phyloP scores from a whole-genome alignment of 345 rosid genomes.

The Pelargonium nanum region DNA sequence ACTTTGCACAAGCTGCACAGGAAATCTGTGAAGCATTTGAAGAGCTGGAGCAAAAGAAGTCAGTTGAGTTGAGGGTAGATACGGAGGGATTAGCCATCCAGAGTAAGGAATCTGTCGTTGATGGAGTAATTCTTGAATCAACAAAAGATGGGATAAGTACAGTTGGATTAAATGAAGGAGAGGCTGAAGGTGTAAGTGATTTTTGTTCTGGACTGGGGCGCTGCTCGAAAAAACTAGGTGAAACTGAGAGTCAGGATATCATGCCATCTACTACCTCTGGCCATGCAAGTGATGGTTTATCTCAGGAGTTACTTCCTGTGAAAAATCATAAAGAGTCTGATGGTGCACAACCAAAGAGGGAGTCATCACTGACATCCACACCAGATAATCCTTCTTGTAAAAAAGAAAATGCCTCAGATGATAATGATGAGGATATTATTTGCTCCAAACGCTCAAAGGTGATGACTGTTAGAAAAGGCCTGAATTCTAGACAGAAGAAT shows the following conservation, averaged over 20 bases:
- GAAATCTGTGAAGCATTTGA: slow-evolving; percentile 79
- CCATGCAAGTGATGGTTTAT: slow-evolving; percentile 24
- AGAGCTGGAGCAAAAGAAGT: slow-evolving; percentile 41
- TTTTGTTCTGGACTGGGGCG: slow-evolving; percentile 26
- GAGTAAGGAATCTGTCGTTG: slow-evolving; percentile 30
- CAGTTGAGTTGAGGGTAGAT: slow-evolving; percentile 32
- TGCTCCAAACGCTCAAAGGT: slow-evolving; percentile 4
- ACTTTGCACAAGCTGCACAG: slow-evolving; percentile 71
- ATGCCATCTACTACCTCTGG: slow-evolving; percentile 28
- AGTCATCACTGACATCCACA: slow-evolving; percentile 16
- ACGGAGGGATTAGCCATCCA: slow-evolving; percentile 24
- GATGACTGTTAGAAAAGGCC: background rate
- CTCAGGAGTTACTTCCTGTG: slow-evolving; percentile 28
- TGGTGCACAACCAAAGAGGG: slow-evolving; percentile 28
- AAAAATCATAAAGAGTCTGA: slow-evolving; percentile 24
- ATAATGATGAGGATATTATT: slow-evolving; percentile 19
- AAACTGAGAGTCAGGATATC: slow-evolving; percentile 35
- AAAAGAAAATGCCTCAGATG: slow-evolving; percentile 30
- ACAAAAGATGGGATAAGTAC: slow-evolving; percentile 19
- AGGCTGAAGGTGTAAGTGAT: slow-evolving; percentile 25
- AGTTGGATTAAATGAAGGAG: slow-evolving; percentile 22
- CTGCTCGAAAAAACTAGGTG: slow-evolving; percentile 23
- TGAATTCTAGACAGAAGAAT: background rate
- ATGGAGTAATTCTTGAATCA: slow-evolving; percentile 32
- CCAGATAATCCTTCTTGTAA: slow-evolving; percentile 18